Conservation (phyloP, 2,329 filamentous ascomycete species). For the Xylaria sp. region DNA sequence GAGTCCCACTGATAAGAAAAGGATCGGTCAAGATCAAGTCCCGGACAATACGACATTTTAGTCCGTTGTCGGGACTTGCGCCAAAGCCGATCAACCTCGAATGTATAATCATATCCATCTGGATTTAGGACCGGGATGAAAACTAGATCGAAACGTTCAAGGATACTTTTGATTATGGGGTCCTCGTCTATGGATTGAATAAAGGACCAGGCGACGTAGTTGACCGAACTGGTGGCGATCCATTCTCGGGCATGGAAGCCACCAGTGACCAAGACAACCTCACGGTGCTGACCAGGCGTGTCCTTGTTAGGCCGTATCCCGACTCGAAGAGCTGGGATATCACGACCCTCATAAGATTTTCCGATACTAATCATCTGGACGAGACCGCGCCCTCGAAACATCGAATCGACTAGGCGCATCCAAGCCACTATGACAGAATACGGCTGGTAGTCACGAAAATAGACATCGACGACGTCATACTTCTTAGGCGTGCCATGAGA, state of each 20-base stretch:
- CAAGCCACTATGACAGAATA: conserved; percentile 84
- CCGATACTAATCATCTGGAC: conserved; percentile 80
- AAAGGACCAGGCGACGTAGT: conserved; percentile 88
- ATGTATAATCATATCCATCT: conserved; percentile 93
- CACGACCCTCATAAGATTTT: conserved; percentile 86
- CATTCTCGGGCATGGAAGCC: conserved; percentile 95
- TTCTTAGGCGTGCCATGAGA: conserved; percentile 45
- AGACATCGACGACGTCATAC: conserved; percentile 71
- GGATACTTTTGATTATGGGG: conserved; percentile 75
- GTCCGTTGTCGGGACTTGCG: conserved; percentile 92
- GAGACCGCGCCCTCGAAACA: conserved; percentile 78
- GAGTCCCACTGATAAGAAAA: conserved; percentile 89
- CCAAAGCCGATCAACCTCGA: conserved; percentile 92
- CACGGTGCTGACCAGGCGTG: conserved; percentile 63
- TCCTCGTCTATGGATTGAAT: conserved; percentile 84
- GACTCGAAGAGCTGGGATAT: conserved; percentile 83
- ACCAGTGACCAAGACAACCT: conserved; percentile 83
- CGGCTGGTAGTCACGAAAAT: conserved; percentile 93
- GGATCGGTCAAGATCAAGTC: conserved; percentile 87
- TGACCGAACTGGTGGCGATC: conserved; percentile 93
- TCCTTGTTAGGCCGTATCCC: conserved; percentile 58
- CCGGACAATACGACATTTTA: conserved; percentile 81
- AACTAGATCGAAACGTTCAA: conserved; percentile 87
- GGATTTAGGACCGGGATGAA: conserved; percentile 91
- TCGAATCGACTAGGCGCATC: conserved; percentile 89